Evolutionary conservation across 2,329 filamentous ascomycete species (phyloP).

Genomic region (Colletotrichum orbiculare): DNA sequence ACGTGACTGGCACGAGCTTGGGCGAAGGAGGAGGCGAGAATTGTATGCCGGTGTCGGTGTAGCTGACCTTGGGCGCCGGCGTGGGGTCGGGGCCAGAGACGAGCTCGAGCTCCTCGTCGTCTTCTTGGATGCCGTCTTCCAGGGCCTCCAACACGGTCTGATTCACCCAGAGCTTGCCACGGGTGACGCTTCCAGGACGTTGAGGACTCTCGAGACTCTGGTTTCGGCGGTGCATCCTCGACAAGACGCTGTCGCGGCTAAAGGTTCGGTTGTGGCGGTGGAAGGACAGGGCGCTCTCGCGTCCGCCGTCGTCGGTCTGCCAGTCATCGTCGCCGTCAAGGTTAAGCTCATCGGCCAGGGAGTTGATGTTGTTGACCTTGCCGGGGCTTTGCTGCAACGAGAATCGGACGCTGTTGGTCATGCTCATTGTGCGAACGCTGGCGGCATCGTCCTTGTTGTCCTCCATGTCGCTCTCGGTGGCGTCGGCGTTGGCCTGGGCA

Average conservation of each 20-base stretch:
- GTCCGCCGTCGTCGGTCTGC: conserved; percentile 77
- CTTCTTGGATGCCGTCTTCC: conserved; percentile 62
- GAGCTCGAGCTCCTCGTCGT: conserved; percentile 53
- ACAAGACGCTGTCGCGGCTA: conserved; percentile 68
- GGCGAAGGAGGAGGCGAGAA: conserved; percentile 87
- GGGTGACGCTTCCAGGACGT: conserved; percentile 64
- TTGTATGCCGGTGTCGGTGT: conserved; percentile 82
- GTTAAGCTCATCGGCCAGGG: conserved; percentile 89
- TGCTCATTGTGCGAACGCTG: conserved; percentile 80
- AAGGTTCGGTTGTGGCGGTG: conserved; percentile 62
- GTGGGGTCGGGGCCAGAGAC: conserved; percentile 39
- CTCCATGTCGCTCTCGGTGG: conserved; percentile 68
- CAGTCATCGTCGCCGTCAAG: conserved; percentile 83
- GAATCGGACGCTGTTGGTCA: conserved; percentile 78
- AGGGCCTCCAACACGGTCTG: conserved; percentile 66
- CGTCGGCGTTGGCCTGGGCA: conserved; percentile 55
- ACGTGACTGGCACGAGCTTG: conserved; percentile 53
- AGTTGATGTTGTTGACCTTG: conserved; percentile 72
- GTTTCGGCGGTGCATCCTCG: conserved; percentile 63
- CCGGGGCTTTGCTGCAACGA: conserved; percentile 71
- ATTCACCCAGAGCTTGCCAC: conserved; percentile 65
- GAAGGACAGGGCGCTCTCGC: conserved; percentile 69
- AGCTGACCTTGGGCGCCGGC: conserved; percentile 59
- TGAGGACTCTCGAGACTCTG: conserved; percentile 69
- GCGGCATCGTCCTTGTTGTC: conserved; percentile 76